Conservation (phyloP, 495 filamentous ascomycete genomes). For the Aspergillus egyptiacus region DNA sequence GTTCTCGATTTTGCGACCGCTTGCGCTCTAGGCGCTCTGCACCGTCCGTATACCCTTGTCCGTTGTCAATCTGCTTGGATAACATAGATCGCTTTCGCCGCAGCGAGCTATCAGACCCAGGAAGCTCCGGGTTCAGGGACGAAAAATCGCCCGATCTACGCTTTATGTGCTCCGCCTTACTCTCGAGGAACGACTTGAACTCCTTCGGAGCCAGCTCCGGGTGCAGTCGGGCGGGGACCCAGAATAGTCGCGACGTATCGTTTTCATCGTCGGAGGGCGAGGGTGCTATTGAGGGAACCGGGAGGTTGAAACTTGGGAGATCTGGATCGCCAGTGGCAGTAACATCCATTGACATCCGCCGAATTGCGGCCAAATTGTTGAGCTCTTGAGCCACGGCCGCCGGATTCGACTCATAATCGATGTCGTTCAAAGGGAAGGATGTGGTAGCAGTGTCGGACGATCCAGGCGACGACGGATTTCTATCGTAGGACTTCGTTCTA, state of each 20-base stretch:
- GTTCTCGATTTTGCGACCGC: conserved; percentile 55
- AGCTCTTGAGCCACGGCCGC: conserved; percentile 92
- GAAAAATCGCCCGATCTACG: conserved; percentile 70
- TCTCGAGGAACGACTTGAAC: conserved; percentile 94
- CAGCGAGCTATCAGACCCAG: conserved; percentile 56
- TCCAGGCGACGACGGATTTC: conserved; percentile 49
- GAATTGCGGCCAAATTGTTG: conserved; percentile 88
- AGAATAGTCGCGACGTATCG: conserved; percentile 83
- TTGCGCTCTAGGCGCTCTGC: conserved; percentile 78
- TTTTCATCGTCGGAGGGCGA: conserved; percentile 70
- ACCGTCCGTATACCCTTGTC: conserved; percentile 75
- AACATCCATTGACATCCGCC: conserved; percentile 98
- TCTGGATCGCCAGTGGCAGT: conserved; percentile 87
- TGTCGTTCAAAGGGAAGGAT: conserved; percentile 81
- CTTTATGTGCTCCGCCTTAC: conserved; percentile 81
- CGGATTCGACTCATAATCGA: conserved; percentile 85
- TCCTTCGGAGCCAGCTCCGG: conserved; percentile 93
- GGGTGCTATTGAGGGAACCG: conserved; percentile 67
- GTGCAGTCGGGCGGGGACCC: conserved; percentile 92
- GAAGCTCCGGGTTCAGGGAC: conserved; percentile 54
- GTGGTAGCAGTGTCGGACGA: conserved; percentile 61
- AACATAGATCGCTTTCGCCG: conserved; percentile 93
- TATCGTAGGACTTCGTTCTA: conserved; percentile 41
- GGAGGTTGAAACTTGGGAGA: conserved; percentile 67
- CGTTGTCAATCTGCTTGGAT: conserved; percentile 80